phyloP scores from a whole-genome alignment of 1,139 yeast species.

The Protomyces macrosporus region DNA sequence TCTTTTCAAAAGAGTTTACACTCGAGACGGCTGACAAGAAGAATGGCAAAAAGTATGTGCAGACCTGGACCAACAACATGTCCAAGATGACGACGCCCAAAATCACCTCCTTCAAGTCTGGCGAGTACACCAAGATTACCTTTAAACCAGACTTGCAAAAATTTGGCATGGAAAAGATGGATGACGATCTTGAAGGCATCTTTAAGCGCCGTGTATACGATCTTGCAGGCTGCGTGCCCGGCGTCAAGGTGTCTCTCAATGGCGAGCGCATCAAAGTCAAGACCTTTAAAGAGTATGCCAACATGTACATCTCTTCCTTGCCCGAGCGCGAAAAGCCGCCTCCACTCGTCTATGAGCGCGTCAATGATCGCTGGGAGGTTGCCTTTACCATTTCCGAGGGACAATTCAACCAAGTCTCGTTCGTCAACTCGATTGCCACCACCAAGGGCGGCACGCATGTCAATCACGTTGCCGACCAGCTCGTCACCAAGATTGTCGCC shows the following conservation, averaged over 20 bases:
- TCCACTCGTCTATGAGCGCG: constrained; percentile 70
- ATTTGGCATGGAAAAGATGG: constrained; percentile 77
- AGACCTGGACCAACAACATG: constrained; percentile 88
- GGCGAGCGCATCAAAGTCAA: constrained; percentile 64
- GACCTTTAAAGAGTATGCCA: constrained; percentile 81
- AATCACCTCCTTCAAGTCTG: constrained; percentile 57
- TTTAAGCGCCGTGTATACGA: constrained; percentile 92
- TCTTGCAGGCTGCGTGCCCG: constrained; percentile 89
- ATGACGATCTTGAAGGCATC: constrained; percentile 75
- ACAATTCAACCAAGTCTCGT: constrained; percentile 85
- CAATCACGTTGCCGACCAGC: constrained; percentile 76
- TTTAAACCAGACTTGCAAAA: constrained; percentile 83
- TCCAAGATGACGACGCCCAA: constrained; percentile 67
- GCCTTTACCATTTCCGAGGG: constrained; percentile 95
- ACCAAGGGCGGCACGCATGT: constrained; percentile 97
- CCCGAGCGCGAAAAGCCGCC: constrained; percentile 41
- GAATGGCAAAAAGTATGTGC: constrained; percentile 60
- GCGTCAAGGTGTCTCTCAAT: constrained; percentile 71
- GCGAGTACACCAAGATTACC: constrained; percentile 79
- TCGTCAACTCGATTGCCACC: constrained; percentile 96
- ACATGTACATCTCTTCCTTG: constrained; percentile 76
- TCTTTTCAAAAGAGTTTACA: constrained; percentile 79
- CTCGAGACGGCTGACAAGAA: constrained; percentile 84
- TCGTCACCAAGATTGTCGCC: constrained; percentile 68
- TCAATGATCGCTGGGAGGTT: constrained; percentile 85